Conservation (phyloP, 164 flowering plant genomes). For the Dillenia turbinata region DNA sequence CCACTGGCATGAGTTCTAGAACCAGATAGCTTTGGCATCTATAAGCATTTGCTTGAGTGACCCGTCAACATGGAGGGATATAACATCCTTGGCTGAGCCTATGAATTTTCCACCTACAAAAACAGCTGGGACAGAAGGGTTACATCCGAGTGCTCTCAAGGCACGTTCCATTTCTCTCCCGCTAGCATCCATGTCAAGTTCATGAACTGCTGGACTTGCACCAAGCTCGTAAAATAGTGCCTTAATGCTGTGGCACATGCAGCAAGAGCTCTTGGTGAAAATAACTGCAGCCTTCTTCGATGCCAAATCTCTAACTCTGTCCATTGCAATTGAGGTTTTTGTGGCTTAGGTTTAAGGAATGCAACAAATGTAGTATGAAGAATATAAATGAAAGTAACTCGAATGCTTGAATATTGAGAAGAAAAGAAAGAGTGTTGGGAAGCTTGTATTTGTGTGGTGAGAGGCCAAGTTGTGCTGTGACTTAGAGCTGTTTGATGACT, state of each 20-base stretch:
- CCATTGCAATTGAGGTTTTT: slow-evolving; percentile 25
- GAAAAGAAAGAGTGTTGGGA: too few relatives aligned
- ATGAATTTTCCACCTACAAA: slow-evolving; percentile 50
- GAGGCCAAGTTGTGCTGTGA: slow-evolving; percentile 10
- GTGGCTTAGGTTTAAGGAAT: too few relatives aligned
- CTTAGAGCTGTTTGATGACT: slow-evolving; percentile 15
- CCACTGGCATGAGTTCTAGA: slow-evolving; percentile 18
- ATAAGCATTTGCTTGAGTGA: slow-evolving; percentile 54
- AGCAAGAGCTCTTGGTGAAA: slow-evolving; percentile 62
- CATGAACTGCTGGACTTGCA: slow-evolving; percentile 62
- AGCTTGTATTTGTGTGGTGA: neutral
- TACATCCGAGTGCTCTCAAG: slow-evolving; percentile 33
- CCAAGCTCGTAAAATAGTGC: slow-evolving; percentile 55
- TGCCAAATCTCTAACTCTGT: slow-evolving; percentile 40
- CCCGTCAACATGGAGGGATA: slow-evolving; percentile 60
- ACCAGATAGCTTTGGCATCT: slow-evolving; percentile 59
- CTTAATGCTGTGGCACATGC: slow-evolving; percentile 62
- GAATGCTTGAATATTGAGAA: too few relatives aligned
- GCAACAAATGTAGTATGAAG: too few relatives aligned
- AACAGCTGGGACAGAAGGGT: slow-evolving; percentile 52
- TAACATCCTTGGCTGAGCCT: slow-evolving; percentile 52
- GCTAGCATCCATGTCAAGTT: slow-evolving; percentile 40
- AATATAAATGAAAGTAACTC: too few relatives aligned
- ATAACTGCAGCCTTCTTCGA: slow-evolving; percentile 54
- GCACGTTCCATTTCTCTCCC: slow-evolving; percentile 60